These are phyloP conservation scores for Exserohilum turcica DNA, from an alignment of 2,329 filamentous ascomycete species.

Conservation along the genomic window DNA sequence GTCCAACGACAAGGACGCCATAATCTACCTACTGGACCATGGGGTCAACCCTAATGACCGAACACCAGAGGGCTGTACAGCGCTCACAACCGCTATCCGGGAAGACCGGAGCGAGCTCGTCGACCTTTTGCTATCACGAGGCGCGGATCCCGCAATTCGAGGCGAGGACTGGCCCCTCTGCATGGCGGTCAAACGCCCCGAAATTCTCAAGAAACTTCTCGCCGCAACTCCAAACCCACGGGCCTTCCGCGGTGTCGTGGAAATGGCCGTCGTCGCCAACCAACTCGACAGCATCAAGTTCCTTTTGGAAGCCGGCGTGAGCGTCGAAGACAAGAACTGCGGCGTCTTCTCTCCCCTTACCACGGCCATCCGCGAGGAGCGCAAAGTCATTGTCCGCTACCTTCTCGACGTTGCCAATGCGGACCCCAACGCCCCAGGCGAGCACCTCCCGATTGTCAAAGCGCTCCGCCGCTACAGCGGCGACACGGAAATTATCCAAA, in stretches of 20 bases:
- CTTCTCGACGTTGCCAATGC: constrained; percentile 66
- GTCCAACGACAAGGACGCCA: constrained; percentile 64
- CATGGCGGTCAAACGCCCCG: constrained; percentile 68
- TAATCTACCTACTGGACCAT: constrained; percentile 65
- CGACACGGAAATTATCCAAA: constrained; percentile 65
- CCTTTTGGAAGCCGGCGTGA: constrained; percentile 67
- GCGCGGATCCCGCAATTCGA: constrained; percentile 66
- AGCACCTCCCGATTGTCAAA: constrained; percentile 74
- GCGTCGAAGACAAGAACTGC: constrained; percentile 72
- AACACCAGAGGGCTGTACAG: constrained; percentile 62
- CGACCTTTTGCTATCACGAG: constrained; percentile 62
- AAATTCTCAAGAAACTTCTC: constrained; percentile 64
- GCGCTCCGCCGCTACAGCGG: constrained; percentile 65
- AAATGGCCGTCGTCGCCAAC: constrained; percentile 69
- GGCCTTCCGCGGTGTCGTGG: constrained; percentile 69
- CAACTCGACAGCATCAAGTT: constrained; percentile 71
- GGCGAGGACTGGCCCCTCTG: constrained; percentile 73
- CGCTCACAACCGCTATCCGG: constrained; percentile 69
- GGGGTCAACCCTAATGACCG: constrained; percentile 66
- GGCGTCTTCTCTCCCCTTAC: constrained; percentile 74
- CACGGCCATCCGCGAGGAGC: constrained; percentile 68
- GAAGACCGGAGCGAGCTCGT: constrained; percentile 65
- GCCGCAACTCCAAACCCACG: constrained; percentile 61
- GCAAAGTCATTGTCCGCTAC: constrained; percentile 64
- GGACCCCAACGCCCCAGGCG: constrained; percentile 69